Evolutionary conservation across 2,329 filamentous ascomycete species (phyloP), one percentile per base, ranked within the genome.

Genomic region (Ophiostoma perfectum): DNA sequence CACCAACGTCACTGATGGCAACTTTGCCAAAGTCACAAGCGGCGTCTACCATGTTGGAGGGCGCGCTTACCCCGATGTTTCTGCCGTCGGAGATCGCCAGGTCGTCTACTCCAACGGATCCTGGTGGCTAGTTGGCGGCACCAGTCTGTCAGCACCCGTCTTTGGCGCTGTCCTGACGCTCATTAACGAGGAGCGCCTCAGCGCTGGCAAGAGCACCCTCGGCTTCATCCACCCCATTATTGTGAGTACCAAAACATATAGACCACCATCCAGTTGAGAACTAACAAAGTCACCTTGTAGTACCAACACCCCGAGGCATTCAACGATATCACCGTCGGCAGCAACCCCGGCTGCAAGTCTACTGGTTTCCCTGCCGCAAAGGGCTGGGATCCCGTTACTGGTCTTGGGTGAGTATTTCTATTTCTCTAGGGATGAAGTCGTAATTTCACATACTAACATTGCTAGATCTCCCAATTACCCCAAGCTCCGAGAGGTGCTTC

Each of bases 121-220:
- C 5, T 81, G 81, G 67, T 72, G 73, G 0, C 75, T 81, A 41
- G 78, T 81, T 0, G 83, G 78, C 65, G 84, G 84, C 14, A 87
- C 85, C 0, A 83, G 80, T 68, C 70, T 70, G 45, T 73, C 87
- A 0, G 77, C 84, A 0, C 89, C 89, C 0, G 78, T 84, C 0
- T 84, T 86, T 16, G 83, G 85, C 0, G 83, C 81, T 9, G 79
- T 90, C 67, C 78, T 90, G 60, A 80, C 84, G 1, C 81, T 90
- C 3, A 78, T 90, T 69, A 90, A 90, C 72, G 87, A 89, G 72
- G 84, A 84, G 0, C 78, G 85, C 55, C 76, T 88, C n/a, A 75
- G 79, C 0, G 77, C 77, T 8, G 82, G 83, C 5, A 81, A 83
- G 73, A 72, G 71, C 9, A 74, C 77, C 1, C 70, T 81, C 0